These are phyloP conservation scores for Exophiala xenobiotica DNA, from an alignment of 2,329 filamentous ascomycete species.

Conservation along the genomic window DNA sequence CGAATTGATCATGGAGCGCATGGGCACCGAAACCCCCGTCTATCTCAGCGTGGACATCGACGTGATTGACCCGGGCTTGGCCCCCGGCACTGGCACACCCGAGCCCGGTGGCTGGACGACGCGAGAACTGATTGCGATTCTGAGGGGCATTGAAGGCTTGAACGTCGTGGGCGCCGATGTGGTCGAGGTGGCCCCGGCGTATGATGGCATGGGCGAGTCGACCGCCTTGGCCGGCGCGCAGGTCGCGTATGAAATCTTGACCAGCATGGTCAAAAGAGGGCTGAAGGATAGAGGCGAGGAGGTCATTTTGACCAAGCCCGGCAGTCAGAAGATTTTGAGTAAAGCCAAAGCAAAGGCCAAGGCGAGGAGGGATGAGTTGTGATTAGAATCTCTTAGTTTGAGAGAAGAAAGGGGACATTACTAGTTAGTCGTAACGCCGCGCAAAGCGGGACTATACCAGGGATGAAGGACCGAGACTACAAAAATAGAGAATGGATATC, in stretches of 20 bases:
- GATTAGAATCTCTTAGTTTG: too few relatives aligned
- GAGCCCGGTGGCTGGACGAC: conserved; percentile 92
- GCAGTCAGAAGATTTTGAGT: conserved; percentile 7
- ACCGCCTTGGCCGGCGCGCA: conserved; percentile 82
- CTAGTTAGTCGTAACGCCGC: too few relatives aligned
- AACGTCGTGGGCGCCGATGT: conserved; percentile 88
- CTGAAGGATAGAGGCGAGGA: conserved; percentile 35
- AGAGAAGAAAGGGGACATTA: too few relatives aligned
- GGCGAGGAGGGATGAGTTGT: conserved; percentile 19
- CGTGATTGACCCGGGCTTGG: conserved; percentile 69
- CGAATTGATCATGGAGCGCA: conserved; percentile 65
- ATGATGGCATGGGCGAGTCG: conserved; percentile 75
- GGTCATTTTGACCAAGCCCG: conserved; percentile 24
- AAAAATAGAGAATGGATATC: too few relatives aligned
- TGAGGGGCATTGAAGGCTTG: conserved; percentile 76
- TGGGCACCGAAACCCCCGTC: conserved; percentile 73
- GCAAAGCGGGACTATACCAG: too few relatives aligned
- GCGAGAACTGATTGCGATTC: conserved; percentile 77
- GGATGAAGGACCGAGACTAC: too few relatives aligned
- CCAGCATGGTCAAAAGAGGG: conserved; percentile 52
- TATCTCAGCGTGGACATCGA: conserved; percentile 82
- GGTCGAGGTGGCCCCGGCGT: conserved; percentile 83
- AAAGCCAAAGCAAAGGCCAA: background rate
- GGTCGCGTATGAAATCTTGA: conserved; percentile 82
- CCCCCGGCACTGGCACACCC: conserved; percentile 79